A percentile compares a stretch with the other conserved stretches of the same genome.
phyloP scores from a whole-genome alignment of 2,329 filamentous ascomycete species.

The Apiospora arundinis region DNA sequence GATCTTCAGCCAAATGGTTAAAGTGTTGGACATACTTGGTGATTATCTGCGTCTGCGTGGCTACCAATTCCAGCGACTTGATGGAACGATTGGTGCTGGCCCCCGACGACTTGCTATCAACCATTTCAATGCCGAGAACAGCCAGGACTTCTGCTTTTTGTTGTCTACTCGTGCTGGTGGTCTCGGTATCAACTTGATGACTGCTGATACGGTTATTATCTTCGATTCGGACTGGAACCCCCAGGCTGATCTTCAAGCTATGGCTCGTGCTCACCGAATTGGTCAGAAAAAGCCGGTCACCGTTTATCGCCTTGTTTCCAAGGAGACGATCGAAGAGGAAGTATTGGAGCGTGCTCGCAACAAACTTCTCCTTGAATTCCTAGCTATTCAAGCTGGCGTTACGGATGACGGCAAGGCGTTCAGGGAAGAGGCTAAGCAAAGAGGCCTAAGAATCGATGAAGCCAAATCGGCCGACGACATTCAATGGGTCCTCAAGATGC shows the following conservation, averaged over 20 bases:
- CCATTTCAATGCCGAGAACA: slow-evolving; percentile 93
- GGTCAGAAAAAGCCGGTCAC: slow-evolving; percentile 96
- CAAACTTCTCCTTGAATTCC: slow-evolving; percentile 95
- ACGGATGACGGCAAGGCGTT: slow-evolving; percentile 91
- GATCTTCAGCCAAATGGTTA: slow-evolving; percentile 99
- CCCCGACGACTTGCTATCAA: slow-evolving; percentile 94
- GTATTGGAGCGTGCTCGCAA: slow-evolving; percentile 95
- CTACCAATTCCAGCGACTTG: slow-evolving; percentile 94
- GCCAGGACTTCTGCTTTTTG: slow-evolving; percentile 94
- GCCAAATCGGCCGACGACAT: slow-evolving; percentile 94
- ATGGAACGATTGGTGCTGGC: slow-evolving; percentile 90
- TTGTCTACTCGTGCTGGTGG: slow-evolving; percentile 95
- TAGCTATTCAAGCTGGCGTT: slow-evolving; percentile 95
- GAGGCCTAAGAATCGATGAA: slow-evolving; percentile 75
- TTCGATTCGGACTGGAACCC: slow-evolving; percentile 99
- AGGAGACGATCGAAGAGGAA: slow-evolving; percentile 98
- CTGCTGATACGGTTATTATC: slow-evolving; percentile 94
- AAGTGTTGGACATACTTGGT: slow-evolving; percentile 94
- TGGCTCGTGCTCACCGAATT: slow-evolving; percentile 97
- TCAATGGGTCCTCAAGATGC: slow-evolving; percentile 93
- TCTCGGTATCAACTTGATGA: slow-evolving; percentile 99
- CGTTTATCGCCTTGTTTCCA: slow-evolving; percentile 94
- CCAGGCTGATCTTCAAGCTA: slow-evolving; percentile 95
- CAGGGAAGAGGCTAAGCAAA: slow-evolving; percentile 77
- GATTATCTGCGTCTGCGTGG: slow-evolving; percentile 92